Percentiles rank a stretch among this genome's conserved stretches.
phyloP scores from a whole-genome alignment of 176 grass and related monocot genomes.

The Tillandsia leiboldiana region DNA sequence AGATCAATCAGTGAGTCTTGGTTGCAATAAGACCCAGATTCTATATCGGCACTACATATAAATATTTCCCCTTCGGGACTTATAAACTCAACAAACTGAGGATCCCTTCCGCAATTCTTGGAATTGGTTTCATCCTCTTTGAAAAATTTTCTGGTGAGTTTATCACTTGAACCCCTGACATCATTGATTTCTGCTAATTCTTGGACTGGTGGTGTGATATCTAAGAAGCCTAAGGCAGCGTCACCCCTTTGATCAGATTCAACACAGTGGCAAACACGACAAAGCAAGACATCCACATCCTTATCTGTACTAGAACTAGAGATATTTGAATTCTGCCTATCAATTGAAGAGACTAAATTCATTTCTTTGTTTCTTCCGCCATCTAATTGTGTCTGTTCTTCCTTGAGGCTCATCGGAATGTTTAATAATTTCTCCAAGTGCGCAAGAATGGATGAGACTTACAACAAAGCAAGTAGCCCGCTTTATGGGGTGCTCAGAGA shows the following conservation, averaged over 20 bases:
- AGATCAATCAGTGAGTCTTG: slow-evolving; percentile 55
- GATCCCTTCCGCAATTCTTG: not conserved
- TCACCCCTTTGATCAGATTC: slow-evolving; percentile 69
- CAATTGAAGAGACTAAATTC: slow-evolving; percentile 21
- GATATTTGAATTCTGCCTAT: slow-evolving; percentile 11
- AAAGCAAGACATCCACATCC: slow-evolving; percentile 41
- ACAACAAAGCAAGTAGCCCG: not conserved
- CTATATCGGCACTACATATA: slow-evolving; percentile 48
- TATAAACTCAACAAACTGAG: slow-evolving; percentile 44
- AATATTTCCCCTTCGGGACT: slow-evolving; percentile 86
- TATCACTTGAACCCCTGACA: slow-evolving; percentile 15
- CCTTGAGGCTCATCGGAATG: slow-evolving; percentile 34
- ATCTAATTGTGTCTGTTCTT: slow-evolving; percentile 25
- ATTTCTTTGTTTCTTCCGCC: slow-evolving; percentile 2
- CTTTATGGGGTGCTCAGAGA: not conserved
- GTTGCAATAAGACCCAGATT: slow-evolving; percentile 47
- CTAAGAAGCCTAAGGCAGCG: slow-evolving; percentile 54
- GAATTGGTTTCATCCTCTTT: slow-evolving; percentile 12
- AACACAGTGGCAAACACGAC: slow-evolving; percentile 73
- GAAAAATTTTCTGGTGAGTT: slow-evolving; percentile 6
- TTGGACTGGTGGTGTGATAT: slow-evolving; percentile 40
- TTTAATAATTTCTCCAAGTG: not conserved
- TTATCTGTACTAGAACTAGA: slow-evolving; percentile 51
- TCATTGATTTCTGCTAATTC: slow-evolving; percentile 4
- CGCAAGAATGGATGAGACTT: not conserved